Conservation (phyloP, 2,329 filamentous ascomycete genomes). For the Cladosporium velox region DNA sequence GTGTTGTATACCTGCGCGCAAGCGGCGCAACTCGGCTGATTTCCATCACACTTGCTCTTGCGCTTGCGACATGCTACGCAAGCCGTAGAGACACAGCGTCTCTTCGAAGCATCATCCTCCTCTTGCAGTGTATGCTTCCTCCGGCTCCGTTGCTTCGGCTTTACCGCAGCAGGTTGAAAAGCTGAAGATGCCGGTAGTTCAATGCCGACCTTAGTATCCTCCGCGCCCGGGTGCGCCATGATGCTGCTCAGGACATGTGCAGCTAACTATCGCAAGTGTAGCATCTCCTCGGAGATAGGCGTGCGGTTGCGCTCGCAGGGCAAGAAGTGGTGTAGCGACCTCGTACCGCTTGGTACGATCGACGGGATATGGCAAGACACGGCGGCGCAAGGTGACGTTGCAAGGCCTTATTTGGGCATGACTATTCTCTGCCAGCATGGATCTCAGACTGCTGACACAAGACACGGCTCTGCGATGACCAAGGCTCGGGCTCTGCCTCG, state of each 20-base stretch:
- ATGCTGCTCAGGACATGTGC: constrained; percentile 6
- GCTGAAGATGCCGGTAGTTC: neutral
- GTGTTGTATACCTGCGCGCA: constrained; percentile 92
- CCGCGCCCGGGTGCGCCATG: constrained; percentile 15
- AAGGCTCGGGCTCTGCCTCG: neutral
- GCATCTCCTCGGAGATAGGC: constrained; percentile 18
- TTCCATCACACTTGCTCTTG: constrained; percentile 73
- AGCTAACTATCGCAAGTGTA: neutral
- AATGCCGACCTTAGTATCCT: constrained; percentile 1
- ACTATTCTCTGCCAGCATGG: neutral
- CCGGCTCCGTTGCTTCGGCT: constrained; percentile 30
- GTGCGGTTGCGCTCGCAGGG: neutral
- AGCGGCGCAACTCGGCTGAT: constrained; percentile 88
- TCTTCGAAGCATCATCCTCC: constrained; percentile 45
- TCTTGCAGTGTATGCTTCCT: constrained; percentile 30
- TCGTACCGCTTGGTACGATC: neutral
- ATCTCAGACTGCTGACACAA: neutral
- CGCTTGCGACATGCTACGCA: constrained; percentile 40
- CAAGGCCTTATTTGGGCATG: neutral
- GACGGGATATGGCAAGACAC: neutral
- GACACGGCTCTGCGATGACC: neutral
- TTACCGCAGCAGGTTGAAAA: constrained; percentile 13
- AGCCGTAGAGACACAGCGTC: constrained; percentile 43
- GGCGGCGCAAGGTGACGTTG: constrained; percentile 2
- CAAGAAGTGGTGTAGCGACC: neutral